These are phyloP conservation scores for Trichophyton simii DNA, from an alignment of 2,329 filamentous ascomycete genomes.

Conservation along the genomic window DNA sequence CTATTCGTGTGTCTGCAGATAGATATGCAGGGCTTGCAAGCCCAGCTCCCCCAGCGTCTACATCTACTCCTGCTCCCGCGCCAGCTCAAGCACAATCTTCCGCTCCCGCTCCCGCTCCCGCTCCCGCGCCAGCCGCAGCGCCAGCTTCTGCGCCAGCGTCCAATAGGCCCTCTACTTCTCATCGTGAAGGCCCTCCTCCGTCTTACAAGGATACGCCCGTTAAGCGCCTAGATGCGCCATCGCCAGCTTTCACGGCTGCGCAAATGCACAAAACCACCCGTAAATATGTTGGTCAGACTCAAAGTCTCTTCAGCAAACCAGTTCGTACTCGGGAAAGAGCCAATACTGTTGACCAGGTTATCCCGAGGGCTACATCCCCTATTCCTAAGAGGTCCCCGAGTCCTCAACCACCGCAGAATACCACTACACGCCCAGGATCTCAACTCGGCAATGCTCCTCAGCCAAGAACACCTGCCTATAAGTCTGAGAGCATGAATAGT, in stretches of 20 bases:
- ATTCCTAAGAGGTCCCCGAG: conserved; percentile 27
- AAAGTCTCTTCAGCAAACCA: conserved; percentile 53
- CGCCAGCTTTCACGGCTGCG: conserved; percentile 80
- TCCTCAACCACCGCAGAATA: conserved; percentile 21
- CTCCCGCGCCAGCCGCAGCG: background rate
- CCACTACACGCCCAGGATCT: conserved; percentile 21
- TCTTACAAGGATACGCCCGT: conserved; percentile 65
- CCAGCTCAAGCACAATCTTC: background rate
- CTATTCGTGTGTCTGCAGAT: conserved; percentile 81
- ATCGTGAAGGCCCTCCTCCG: conserved; percentile 69
- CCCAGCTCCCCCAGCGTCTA: conserved; percentile 45
- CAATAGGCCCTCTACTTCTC: conserved; percentile 26
- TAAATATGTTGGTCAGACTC: conserved; percentile 71
- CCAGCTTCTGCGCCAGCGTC: conserved; percentile 6
- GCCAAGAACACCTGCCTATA: conserved; percentile 34
- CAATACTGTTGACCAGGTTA: conserved; percentile 24
- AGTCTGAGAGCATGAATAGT: conserved; percentile 31
- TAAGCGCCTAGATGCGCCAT: conserved; percentile 72
- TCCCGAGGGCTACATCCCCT: conserved; percentile 27
- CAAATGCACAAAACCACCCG: conserved; percentile 94
- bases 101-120: background rate
- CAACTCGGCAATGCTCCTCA: conserved; percentile 33
- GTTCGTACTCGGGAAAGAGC: conserved; percentile 23
- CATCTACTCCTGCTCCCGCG: background rate
- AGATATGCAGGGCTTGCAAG: conserved; percentile 88